Base-by-base conservation (phyloP, 2,329 filamentous ascomycete genomes). In the Phaeosphaeria sp. region DNA sequence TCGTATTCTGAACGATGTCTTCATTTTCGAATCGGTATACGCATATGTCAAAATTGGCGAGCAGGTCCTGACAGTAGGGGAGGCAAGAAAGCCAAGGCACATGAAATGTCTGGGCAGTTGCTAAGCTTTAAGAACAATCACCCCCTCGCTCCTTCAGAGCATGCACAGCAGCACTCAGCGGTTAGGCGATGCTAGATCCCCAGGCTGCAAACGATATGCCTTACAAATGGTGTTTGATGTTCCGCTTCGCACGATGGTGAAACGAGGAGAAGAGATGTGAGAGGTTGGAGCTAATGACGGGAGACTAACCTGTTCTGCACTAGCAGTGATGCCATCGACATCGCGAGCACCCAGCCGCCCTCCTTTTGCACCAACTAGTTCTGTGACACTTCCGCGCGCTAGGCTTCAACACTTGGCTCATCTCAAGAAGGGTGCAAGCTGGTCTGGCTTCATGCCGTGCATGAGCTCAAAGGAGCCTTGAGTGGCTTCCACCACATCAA, bases 201-300 rank as follows among this genome's bases (percentile, higher is more conserved):
- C 22, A 23, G 36, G 36, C 21, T 10, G 22, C 36, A 51, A 50
- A 51, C 22, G n/a, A 39, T 43, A 18, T 51, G 49, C 49, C 36
- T 51, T 51, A 51, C 49, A 46, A n/a, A 46, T 46, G 18, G 50
- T 52, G 50, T 52, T 52, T 52, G 50, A 52, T 36, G 50, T 52
- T 52, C 41, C 42, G 50, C 50, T 46, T n/a, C 27, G 50, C 22
- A 44, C 41, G 39, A 30, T 44, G 39, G 50, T 52, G 50, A 52
- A 52, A 52, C 50, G 18, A 18, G 47, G 17, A 17, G n/a, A 39
- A 43, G 17, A 43, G 22, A 20, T 17, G 18, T 13, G n/a, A 44
- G 18, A 44, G 21, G 42, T 21, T 13, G 11, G 13, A 36, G 25
- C 30, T 6, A 36, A 15, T 13, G 6, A 15, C 30, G 30, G 30